Evolutionary conservation across 768 basidiomycete species (phyloP).

Genomic region (Auriscalpium orientale): DNA sequence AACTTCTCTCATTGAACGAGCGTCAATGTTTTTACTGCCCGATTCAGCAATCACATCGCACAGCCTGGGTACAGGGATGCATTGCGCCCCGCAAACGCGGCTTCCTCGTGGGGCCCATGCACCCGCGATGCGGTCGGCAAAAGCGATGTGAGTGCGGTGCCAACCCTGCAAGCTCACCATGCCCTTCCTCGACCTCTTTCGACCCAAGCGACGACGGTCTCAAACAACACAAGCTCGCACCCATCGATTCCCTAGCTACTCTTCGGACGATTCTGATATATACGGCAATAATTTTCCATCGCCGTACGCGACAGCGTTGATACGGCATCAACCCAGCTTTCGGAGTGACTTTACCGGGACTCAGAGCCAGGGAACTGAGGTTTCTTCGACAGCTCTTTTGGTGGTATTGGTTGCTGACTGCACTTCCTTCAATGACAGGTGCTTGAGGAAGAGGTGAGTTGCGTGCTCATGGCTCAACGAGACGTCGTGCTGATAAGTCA

Average conservation of each 20-base stretch:
- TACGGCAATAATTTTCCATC: neutral
- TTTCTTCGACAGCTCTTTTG: too few relatives aligned
- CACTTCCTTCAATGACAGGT: neutral
- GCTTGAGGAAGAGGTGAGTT: neutral
- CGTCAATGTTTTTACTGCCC: neutral
- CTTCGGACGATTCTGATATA: neutral
- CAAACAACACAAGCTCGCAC: neutral
- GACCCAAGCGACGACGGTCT: constrained; percentile 4
- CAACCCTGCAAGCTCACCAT: constrained; percentile 8
- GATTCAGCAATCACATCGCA: neutral
- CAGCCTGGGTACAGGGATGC: too few relatives aligned
- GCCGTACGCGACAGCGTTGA: too few relatives aligned
- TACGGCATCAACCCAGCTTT: neutral
- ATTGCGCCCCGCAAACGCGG: neutral
- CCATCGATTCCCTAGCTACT: neutral
- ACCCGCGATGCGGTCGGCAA: too few relatives aligned
- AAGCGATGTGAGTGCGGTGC: neutral
- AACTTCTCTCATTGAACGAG: too few relatives aligned
- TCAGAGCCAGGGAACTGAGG: too few relatives aligned
- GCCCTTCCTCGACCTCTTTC: constrained; percentile 14
- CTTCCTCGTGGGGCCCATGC: neutral
- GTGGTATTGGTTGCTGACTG: neutral
- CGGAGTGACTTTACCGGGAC: neutral
- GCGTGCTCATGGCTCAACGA: too few relatives aligned
- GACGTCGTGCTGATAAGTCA: neutral